phyloP scores from a whole-genome alignment of 306 rosid species.

The Rubus parviflorus region DNA sequence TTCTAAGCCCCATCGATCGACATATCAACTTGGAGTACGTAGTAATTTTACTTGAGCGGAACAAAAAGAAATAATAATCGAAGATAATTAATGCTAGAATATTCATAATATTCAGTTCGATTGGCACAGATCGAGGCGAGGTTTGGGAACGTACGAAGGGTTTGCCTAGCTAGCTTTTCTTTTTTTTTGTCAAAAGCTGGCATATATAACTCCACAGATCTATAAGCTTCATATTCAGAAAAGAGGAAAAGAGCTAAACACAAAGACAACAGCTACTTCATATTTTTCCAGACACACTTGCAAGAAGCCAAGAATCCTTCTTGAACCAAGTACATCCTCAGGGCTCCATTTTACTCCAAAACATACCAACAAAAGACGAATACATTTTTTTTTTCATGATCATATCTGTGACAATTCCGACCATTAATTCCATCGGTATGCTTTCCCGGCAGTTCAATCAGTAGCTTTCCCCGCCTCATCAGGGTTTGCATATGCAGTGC shows the following conservation, averaged over 20 bases:
- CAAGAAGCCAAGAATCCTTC: background rate
- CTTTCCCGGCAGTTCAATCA: constrained; percentile 13
- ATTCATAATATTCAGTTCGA: no score
- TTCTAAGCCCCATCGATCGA: no score
- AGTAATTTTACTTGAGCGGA: no score
- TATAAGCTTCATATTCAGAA: background rate
- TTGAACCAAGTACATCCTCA: background rate
- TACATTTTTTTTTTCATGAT: background rate
- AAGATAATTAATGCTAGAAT: no score
- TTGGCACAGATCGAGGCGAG: no score
- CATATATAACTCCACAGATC: background rate
- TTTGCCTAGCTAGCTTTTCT: no score
- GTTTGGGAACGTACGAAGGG: no score
- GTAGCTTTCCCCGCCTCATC: constrained; percentile 52
- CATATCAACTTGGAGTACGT: no score
- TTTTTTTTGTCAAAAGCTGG: constrained; percentile 11
- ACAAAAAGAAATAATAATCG: no score
- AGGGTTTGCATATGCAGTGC: constrained; percentile 50
- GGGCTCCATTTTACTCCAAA: background rate
- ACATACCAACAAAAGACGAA: background rate
- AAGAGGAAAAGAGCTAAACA: background rate
- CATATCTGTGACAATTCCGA: no score
- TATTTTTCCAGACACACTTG: background rate
- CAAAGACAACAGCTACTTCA: background rate
- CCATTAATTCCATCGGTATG: constrained; percentile 29